Evolutionary conservation across 2,329 filamentous ascomycete species (phyloP).

Genomic region (Teratosphaeriaceae sp.): DNA sequence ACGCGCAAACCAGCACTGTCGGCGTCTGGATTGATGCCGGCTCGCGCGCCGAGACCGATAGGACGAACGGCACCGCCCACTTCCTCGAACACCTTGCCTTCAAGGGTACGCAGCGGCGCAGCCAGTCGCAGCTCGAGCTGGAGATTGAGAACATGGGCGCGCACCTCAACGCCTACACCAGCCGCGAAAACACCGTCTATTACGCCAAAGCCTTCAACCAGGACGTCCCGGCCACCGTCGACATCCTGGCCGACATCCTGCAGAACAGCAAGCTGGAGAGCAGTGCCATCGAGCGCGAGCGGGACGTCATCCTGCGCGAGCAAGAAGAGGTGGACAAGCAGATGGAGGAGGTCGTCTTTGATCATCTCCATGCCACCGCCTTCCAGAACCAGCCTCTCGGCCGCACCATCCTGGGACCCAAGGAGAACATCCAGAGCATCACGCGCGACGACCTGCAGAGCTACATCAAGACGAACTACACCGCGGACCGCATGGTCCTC

Average conservation of each 20-base stretch:
- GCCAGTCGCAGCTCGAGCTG: slow-evolving; percentile 94
- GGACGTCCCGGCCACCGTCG: slow-evolving; percentile 91
- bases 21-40: slow-evolving; percentile 99
- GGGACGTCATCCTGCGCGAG: slow-evolving; percentile 96
- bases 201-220: slow-evolving; percentile 99
- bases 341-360: slow-evolving; percentile 98
- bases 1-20: slow-evolving; percentile 95
- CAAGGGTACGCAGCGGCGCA: slow-evolving; percentile 95
- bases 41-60: slow-evolving; percentile 94
- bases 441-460: slow-evolving; percentile 80
- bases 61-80: slow-evolving; percentile 98
- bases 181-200: slow-evolving; percentile 99
- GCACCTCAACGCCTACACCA: slow-evolving; percentile 98
- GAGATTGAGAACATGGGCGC: slow-evolving; percentile 99
- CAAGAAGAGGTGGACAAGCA: slow-evolving; percentile 99
- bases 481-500: slow-evolving; percentile 97
- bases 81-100: slow-evolving; percentile 99
- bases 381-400: slow-evolving; percentile 95
- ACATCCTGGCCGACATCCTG: slow-evolving; percentile 98
- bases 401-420: slow-evolving; percentile 94
- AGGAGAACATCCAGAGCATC: slow-evolving; percentile 97
- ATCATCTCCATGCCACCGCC: slow-evolving; percentile 96
- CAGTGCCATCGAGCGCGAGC: slow-evolving; percentile 89
- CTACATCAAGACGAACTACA: slow-evolving; percentile 99
- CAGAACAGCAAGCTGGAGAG: slow-evolving; percentile 98